Evolutionary conservation across 2,329 filamentous ascomycete species (phyloP), one percentile per base, ranked within the genome.

Genomic region (Sporothrix brasiliensis): DNA sequence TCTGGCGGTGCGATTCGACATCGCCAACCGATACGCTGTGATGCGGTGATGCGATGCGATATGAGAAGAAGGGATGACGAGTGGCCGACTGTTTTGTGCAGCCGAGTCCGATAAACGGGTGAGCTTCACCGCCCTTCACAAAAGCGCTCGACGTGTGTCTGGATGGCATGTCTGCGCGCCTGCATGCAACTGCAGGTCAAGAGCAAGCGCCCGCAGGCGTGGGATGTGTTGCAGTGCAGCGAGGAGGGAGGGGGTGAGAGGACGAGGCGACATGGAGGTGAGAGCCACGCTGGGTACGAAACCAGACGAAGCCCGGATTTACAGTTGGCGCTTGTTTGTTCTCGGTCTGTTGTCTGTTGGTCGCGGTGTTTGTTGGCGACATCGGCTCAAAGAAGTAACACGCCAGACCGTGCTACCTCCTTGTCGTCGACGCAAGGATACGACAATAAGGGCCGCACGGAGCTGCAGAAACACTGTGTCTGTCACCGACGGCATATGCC

Each of bases 41-140:
- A 21, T n/a, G 16, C 49, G 49, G 24, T 24, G 24, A 24, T 24
- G 24, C 24, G 24, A 19, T 50, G 19, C 47, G 47, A 54, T 54
- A 54, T 24, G 52, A 30, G 21, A 30, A 19, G 34, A 24, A 11
- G 41, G 14, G 56, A 60, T 21, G n/a, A 3, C 9, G 56, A 44
- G 58, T 39, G 34, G 58, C 16, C 6, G 16, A 10, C 58, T 60
- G 9, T 11, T 21, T 10, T 24, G 24, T 21, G 39, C 13, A 39
- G 6, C 14, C 4, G 19, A n/a, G 19, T 16, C 49, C 47, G 21
- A 53, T 24, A 56, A 19, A 68, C 66, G 52, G 39, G 34, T 49
- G 39, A 21, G 21, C n/a, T 49, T 68, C 66, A 68, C 66, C 66
- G 53, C 52, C 66, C 66, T 68, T 56, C 50, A 34, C 34, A 61